phyloP scores from a whole-genome alignment of 495 filamentous ascomycete species.

The Penicillium bialowiezense region DNA sequence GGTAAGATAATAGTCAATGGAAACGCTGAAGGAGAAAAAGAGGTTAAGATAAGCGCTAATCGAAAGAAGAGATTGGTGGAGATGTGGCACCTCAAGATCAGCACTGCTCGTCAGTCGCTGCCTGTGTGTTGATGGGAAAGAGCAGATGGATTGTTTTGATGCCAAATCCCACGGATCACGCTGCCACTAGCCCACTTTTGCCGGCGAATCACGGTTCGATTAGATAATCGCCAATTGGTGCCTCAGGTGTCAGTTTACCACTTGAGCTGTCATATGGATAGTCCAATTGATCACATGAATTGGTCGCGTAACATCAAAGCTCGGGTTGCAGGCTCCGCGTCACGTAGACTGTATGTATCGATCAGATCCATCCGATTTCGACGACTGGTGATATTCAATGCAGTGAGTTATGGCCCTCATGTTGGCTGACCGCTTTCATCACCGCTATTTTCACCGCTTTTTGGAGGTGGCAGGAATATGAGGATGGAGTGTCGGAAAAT shows the following conservation, averaged over 20 bases:
- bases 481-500: no score
- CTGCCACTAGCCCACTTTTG: slow-evolving; percentile 25
- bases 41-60: slow-evolving; percentile 6
- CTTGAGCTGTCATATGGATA: no score
- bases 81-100: slow-evolving; percentile 10
- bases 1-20: slow-evolving; percentile 25
- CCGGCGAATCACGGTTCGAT: slow-evolving; percentile 29
- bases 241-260: slow-evolving; percentile 13
- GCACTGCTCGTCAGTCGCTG: slow-evolving; percentile 16
- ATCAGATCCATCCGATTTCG: no score
- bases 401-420: no score
- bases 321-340: no score
- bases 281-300: slow-evolving; percentile 6
- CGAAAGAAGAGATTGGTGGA: slow-evolving; percentile 1
- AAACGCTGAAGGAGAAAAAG: slow-evolving; percentile 2
- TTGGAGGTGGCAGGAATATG: no score
- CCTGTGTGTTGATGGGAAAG: slow-evolving; percentile 28
- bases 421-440: no score
- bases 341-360: no score
- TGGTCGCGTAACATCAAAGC: no score
- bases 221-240: slow-evolving; percentile 15
- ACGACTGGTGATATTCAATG: no score
- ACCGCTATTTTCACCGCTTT: no score
- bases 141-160: slow-evolving; percentile 38
- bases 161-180: slow-evolving; percentile 42